A percentile compares a stretch with the other conserved stretches of the same genome.
These are phyloP conservation scores for Colletotrichum karsti DNA, from an alignment of 2,329 filamentous ascomycete genomes.

Conservation along the genomic window DNA sequence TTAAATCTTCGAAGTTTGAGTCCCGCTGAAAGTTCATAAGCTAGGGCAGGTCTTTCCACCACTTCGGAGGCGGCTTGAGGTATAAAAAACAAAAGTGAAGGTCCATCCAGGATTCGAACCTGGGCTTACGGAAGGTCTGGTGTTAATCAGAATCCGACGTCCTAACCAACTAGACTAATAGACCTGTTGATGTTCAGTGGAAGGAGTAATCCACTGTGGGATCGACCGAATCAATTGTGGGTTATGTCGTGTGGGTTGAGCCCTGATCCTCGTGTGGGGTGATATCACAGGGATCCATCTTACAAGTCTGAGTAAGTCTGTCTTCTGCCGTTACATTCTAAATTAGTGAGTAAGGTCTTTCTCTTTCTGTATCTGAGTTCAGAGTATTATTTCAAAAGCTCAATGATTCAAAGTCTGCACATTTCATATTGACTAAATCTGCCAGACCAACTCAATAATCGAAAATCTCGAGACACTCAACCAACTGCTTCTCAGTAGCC, in stretches of 20 bases:
- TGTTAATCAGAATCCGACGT: conserved; percentile 23
- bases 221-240: fast-evolving
- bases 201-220: not conserved
- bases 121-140: conserved; percentile 13
- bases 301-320: not conserved
- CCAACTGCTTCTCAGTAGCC: not conserved
- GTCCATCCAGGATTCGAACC: conserved; percentile 34
- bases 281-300: too few relatives aligned
- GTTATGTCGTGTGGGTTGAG: not conserved
- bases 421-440: too few relatives aligned
- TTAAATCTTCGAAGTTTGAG: too few relatives aligned
- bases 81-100: not conserved
- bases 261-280: not conserved
- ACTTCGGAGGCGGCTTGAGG: too few relatives aligned
- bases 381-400: too few relatives aligned
- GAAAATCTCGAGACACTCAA: not conserved
- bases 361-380: not conserved
- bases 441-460: not conserved
- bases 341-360: not conserved
- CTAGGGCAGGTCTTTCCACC: too few relatives aligned
- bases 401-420: too few relatives aligned
- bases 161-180: conserved; percentile 26
- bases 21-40: too few relatives aligned
- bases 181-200: not conserved
- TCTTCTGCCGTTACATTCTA: not conserved